Evolutionary conservation across 805 yeast genomes (phyloP).

Genomic region (Nakazawaea ishiwadae): DNA sequence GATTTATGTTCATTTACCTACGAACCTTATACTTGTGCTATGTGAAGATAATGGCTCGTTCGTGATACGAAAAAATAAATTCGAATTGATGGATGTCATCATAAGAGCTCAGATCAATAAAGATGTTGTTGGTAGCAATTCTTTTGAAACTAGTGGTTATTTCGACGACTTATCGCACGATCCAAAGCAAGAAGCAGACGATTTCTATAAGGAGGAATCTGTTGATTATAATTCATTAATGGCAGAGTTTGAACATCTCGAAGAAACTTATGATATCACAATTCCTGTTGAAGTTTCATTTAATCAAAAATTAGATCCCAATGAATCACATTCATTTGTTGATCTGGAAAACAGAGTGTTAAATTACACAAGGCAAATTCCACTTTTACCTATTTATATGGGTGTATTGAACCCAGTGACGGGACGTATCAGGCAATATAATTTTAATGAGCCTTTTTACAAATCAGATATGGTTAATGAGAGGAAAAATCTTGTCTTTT

Average conservation of each 20-base stretch:
- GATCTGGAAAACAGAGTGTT: neutral
- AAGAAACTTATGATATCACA: conserved; percentile 5
- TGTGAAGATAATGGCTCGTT: conserved; percentile 10
- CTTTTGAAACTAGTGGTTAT: neutral
- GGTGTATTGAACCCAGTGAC: conserved; percentile 3
- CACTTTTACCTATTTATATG: conserved; percentile 7
- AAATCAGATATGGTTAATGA: neutral
- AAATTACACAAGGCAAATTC: conserved; percentile 1
- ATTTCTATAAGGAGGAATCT: too few species aligned
- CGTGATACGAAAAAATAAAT: conserved; percentile 8
- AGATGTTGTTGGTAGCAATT: neutral
- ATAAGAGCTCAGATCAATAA: conserved; percentile 1
- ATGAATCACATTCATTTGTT: neutral
- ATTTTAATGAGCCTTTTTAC: conserved; percentile 1
- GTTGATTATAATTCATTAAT: too few species aligned
- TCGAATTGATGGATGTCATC: conserved; percentile 6
- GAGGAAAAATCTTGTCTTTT: conserved; percentile 6
- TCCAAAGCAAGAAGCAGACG: too few species aligned
- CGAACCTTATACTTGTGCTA: conserved; percentile 4
- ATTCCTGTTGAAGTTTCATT: conserved; percentile 7
- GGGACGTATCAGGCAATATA: neutral
- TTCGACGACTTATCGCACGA: neutral
- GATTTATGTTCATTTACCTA: conserved; percentile 9
- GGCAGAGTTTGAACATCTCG: conserved; percentile 3
- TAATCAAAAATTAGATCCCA: neutral